Base-by-base conservation (phyloP, 2,329 filamentous ascomycete species). In the Diaporthe capsici region DNA sequence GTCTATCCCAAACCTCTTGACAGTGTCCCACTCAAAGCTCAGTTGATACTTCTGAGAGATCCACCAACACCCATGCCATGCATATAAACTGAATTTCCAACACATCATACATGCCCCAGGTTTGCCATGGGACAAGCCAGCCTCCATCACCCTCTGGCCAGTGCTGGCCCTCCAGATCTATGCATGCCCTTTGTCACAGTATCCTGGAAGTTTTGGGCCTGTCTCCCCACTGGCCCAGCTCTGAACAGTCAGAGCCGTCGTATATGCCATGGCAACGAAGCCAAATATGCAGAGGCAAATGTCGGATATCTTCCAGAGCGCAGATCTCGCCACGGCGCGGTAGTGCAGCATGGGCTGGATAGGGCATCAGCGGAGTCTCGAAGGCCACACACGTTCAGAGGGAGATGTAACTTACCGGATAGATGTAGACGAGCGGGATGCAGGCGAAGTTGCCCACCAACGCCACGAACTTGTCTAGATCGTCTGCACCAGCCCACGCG, bases 381-480 rank as follows among this genome's bases (percentile, higher is more conserved):
- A 37, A 10, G 53, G 53, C 7, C 7, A n/a, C 72, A n/a, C 72
- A 72, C 31, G 37, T 72, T 67, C 25, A 25, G 20, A 37, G 22
- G 75, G 9, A 34, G 51, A 12, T 15, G 25, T 47, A 34, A 91
- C 95, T 90, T 90, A 98, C 96, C 78, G 97, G 97, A 83, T 99
- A 99, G 72, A 99, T 97, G 82, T 97, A 98, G 77, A 98, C 97
- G 75, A 99, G 87, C 60, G 97, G 97, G 80, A 99, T 97, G 83
- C 97, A 99, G 77, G 97, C 97, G 87, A 99, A 99, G 84, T 96
- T 98, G 78, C 97, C 97, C 28, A 99, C 96, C 53, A 99, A 89
- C 31, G 95, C 94, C 44, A 99, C 97, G 83, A 99, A 99, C 85
- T 98, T 98, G 87, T 99, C 97, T 73, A 99, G 87, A 84, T 98